Conservation (phyloP, 352 stramenopile species). For the Phytophthora ramorum region DNA sequence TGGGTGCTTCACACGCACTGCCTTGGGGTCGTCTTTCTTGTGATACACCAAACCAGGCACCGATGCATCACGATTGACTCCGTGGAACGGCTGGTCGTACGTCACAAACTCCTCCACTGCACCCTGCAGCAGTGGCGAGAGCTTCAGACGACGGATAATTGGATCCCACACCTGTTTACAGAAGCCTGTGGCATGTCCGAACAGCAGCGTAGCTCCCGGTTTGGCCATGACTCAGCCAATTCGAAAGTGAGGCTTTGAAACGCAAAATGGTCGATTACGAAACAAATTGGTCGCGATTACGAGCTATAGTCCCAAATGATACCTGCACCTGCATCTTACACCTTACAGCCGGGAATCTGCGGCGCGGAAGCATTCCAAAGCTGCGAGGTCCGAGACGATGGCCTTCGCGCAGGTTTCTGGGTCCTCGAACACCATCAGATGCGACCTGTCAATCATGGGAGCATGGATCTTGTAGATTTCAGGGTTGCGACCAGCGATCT, state of each 20-base stretch:
- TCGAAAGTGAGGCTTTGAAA: conserved; percentile 22
- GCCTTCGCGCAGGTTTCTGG: conserved; percentile 37
- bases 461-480: conserved; percentile 30
- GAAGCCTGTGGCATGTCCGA: conserved; percentile 61
- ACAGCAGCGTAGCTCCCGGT: conserved; percentile 46
- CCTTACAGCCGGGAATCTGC: conserved; percentile 6
- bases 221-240: conserved; percentile 16
- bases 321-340: not conserved
- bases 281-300: conserved; percentile 2
- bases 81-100: conserved; percentile 41
- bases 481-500: conserved; percentile 29
- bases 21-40: conserved; percentile 23
- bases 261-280: conserved; percentile 23
- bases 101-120: conserved; percentile 27
- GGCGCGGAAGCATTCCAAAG: conserved; percentile 17
- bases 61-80: conserved; percentile 34
- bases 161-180: conserved; percentile 61
- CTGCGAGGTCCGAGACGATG: conserved; percentile 36
- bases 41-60: conserved; percentile 26
- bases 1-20: conserved; percentile 29
- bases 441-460: conserved; percentile 33
- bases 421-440: conserved; percentile 54
- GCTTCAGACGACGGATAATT: conserved; percentile 43
- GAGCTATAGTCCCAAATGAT: conserved; percentile 5
- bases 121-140: conserved; percentile 38